phyloP scores from a whole-genome alignment of 805 yeast species.

The Sugiyamaella chiloensis region DNA sequence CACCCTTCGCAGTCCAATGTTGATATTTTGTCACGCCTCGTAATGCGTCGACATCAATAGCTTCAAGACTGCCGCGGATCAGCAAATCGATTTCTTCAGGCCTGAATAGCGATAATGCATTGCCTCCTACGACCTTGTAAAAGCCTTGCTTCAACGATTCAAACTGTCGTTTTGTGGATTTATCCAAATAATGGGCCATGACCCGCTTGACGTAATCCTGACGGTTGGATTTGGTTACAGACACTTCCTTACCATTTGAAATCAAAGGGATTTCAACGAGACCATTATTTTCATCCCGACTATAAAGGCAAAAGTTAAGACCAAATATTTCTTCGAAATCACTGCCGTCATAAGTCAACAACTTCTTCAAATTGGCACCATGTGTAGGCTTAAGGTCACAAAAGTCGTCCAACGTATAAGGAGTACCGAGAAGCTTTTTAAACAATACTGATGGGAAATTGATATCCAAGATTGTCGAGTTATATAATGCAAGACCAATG shows the following conservation, averaged over 20 bases:
- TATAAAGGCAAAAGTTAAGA: conserved; percentile 61
- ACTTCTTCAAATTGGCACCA: conserved; percentile 47
- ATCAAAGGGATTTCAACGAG: conserved; percentile 49
- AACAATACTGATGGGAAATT: conserved; percentile 73
- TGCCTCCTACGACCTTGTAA: conserved; percentile 69
- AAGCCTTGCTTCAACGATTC: conserved; percentile 68
- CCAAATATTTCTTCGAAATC: conserved; percentile 49
- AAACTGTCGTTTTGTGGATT: conserved; percentile 51
- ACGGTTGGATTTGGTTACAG: conserved; percentile 60
- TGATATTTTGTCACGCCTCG: conserved; percentile 69
- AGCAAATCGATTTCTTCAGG: conserved; percentile 79
- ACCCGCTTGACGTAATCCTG: conserved; percentile 60
- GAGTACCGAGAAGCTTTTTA: conserved; percentile 61
- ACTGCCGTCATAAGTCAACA: conserved; percentile 42
- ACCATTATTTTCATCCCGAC: conserved; percentile 44
- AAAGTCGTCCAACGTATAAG: conserved; percentile 61
- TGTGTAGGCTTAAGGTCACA: conserved; percentile 65
- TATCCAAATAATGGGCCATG: conserved; percentile 56
- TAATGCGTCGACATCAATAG: conserved; percentile 62
- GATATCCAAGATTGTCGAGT: conserved; percentile 81
- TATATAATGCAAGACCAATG: conserved; percentile 85
- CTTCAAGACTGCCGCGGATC: conserved; percentile 72
- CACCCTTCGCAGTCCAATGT: conserved; percentile 51
- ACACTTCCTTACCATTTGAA: conserved; percentile 50
- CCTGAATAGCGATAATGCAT: conserved; percentile 73